Evolutionary conservation across 352 stramenopile species (phyloP), one percentile per base, ranked within the genome.

Genomic region (Albugo laibachii): DNA sequence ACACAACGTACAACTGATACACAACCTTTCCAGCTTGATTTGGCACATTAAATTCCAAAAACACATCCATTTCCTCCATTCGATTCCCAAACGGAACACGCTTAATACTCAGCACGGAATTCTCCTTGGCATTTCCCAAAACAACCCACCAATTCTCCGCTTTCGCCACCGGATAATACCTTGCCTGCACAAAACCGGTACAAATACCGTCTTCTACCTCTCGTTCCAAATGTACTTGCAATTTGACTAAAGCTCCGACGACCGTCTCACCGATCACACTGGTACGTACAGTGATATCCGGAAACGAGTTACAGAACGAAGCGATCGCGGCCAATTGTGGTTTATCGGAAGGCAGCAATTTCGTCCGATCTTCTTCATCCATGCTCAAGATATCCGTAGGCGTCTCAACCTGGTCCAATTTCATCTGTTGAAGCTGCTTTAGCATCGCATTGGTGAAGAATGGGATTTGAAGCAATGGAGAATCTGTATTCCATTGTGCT

Each of bases 231-330:
- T 83, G 65, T 21, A 91, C 74, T 46, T 71, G 66, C 3, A 99
- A 69, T 19, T 73, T 66, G 19, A 98, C 87, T 20, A 80, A 63
- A 31, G 96, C 92, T 19, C 86, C 84, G 18, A 79, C 80, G 5
- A 75, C 79, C 18, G 98, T 60, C 48, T 96, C 76, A 55, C 97
- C 86, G 37, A 87, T 55, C 18, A 99, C 72, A 55, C 89, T 74
- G 41, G 92, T 96, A 46, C 81, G 62, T 39, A 99, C 78, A 36
- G 97, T 96, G 49, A 99, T 83, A 53, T 98, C 96, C 12, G 96
- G 96, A 66, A 97, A 99, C 46, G 84, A 75, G 61, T 99, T 99
- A 68, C 95, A 99, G 68, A 99, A 99, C 46, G 89, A 83, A 10
- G 95, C 95, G n/a, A 99, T 84, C 31, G 97, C 85, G 31, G 85